Base-by-base conservation (phyloP, 2,329 filamentous ascomycete genomes). In the Scedosporium dehoogii region DNA sequence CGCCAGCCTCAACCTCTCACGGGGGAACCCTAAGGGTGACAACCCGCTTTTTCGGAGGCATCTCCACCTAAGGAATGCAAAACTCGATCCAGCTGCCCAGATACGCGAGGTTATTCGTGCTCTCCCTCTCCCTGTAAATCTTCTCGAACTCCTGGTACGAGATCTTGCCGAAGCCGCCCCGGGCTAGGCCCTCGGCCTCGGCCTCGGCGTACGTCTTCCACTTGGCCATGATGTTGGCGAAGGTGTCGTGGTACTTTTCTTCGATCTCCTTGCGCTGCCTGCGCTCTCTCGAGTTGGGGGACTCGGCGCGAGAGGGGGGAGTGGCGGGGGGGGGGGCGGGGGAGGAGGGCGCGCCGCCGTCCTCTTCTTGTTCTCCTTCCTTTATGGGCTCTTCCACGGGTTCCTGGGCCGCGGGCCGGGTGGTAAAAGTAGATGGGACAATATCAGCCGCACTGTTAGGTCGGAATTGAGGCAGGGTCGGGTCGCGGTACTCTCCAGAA, bases 1-100 rank as follows among this genome's bases (percentile, higher is more conserved):
- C 33, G 33, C 33, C 33, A 12, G 10, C 33, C 33, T 38, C 33
- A 38, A 12, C 10, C 33, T 38, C 64, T 23, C 23, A 25, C 38
- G 21, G 44, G 16, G 33, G 25, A 25, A 60, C 6, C n/a, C 44
- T 5, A 23, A 60, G 42, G 25, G 16, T 44, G 23, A 33, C 59
- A 14, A 33, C 16, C 16, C 25, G 23, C 44, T 38, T 29, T 33
- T 10, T 14, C 25, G 12, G 51, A 16, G 42, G 23, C 58, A 25
- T 51, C 44, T 51, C 27, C 38, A 44, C 58, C 72, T 79, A 85
- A 14, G 85, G 85, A 67, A 88, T 87, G 72, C 85, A 88, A 71
- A 87, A 86, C 71, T 97, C 92, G 73, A 97, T 90, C 93, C 93
- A 97, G 69, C 85, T 90, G 64, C 90, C 90, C 57, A 97, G 79